Evolutionary conservation across 805 yeast species (phyloP).

Genomic region (Hanseniaspora occidentalis): DNA sequence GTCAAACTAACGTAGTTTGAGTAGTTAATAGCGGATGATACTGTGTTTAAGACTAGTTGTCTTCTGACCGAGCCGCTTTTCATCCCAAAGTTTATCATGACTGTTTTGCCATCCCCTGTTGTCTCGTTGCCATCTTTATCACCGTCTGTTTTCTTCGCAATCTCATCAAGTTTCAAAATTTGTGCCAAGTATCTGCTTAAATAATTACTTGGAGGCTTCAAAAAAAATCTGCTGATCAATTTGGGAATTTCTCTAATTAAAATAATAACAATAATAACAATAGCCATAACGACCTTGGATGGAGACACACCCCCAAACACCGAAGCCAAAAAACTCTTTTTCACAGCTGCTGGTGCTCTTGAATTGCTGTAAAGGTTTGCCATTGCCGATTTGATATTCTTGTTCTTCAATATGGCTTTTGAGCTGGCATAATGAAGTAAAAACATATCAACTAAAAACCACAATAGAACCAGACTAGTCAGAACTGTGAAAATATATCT

Average conservation of each 20-base stretch:
- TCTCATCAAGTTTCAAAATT: conserved; percentile 1
- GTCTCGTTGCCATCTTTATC: background rate
- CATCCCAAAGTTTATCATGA: conserved; percentile 6
- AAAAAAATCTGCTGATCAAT: conserved; percentile 1
- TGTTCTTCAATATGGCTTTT: no score
- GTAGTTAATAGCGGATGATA: conserved; percentile 2
- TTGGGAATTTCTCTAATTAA: conserved; percentile 1
- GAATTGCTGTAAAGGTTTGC: no score
- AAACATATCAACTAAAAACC: no score
- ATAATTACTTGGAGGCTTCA: conserved; percentile 6
- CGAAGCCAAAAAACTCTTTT: no score
- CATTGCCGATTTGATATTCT: no score
- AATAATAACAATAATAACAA: background rate
- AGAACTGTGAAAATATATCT: no score
- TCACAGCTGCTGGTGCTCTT: no score
- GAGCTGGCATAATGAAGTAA: no score
- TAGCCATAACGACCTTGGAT: background rate
- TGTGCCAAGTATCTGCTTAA: conserved; percentile 4
- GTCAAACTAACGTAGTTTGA: conserved; percentile 4
- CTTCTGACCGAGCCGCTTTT: conserved; percentile 8
- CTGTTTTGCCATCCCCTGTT: conserved; percentile 2
- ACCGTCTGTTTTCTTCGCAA: background rate
- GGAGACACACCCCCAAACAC: background rate
- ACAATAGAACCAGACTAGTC: no score
- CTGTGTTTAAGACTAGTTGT: conserved; percentile 5